A percentile compares a stretch with the other conserved stretches of the same genome.
Conservation (phyloP, 768 basidiomycete genomes). For the Phanerochaete carnosa region DNA sequence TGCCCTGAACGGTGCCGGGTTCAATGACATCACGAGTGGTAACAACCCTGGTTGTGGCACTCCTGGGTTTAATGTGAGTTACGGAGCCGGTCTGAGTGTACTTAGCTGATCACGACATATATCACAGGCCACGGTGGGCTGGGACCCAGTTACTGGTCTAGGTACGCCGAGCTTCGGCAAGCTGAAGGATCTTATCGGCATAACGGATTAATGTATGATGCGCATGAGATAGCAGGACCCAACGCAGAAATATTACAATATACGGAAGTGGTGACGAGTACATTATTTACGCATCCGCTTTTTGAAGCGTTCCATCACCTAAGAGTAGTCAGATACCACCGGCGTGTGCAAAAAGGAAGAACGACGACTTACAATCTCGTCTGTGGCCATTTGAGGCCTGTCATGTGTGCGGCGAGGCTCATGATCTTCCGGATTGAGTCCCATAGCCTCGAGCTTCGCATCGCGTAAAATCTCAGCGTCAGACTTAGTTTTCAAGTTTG, state of each 20-base stretch:
- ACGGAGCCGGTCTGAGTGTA: background rate
- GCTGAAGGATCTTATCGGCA: conserved; percentile 21
- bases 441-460: conserved; percentile 86
- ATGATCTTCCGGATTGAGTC: conserved; percentile 55
- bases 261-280: background rate
- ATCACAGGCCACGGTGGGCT: conserved; percentile 29
- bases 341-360: background rate
- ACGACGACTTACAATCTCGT: conserved; percentile 68
- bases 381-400: conserved; percentile 81
- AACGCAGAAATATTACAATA: background rate
- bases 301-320: conserved; percentile 98
- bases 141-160: conserved; percentile 34
- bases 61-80: conserved; percentile 29
- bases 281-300: conserved; percentile 83
- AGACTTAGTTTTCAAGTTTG: conserved; percentile 77
- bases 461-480: conserved; percentile 87
- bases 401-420: conserved; percentile 42
- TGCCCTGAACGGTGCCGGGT: conserved; percentile 18
- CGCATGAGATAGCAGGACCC: background rate
- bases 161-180: conserved; percentile 32
- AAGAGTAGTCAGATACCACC: conserved; percentile 4
- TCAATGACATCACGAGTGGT: conserved; percentile 36
- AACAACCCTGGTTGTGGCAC: conserved; percentile 38
- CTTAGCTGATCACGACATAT: background rate
- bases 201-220: background rate